phyloP scores from a whole-genome alignment of 495 filamentous ascomycete genomes.

The Tuber magnatum region DNA sequence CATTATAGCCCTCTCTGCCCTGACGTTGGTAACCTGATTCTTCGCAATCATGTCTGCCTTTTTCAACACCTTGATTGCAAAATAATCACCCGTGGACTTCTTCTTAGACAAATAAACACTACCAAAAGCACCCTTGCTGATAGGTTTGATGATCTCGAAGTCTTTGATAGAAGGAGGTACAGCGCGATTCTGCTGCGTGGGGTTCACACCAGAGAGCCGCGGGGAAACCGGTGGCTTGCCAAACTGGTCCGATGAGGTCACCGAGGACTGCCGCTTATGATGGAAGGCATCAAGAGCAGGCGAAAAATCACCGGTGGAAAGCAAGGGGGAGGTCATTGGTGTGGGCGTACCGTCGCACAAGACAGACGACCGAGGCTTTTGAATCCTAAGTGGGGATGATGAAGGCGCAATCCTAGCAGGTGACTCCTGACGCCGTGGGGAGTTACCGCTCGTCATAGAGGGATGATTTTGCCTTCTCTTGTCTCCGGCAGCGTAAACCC shows the following conservation, averaged over 20 bases:
- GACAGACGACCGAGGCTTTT: slow-evolving; percentile 65
- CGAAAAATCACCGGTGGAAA: slow-evolving; percentile 73
- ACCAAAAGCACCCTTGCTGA: slow-evolving; percentile 97
- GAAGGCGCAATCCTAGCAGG: slow-evolving; percentile 64
- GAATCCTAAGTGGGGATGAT: slow-evolving; percentile 77
- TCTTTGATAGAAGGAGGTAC: slow-evolving; percentile 94
- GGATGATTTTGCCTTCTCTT: slow-evolving; percentile 66
- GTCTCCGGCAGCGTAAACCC: slow-evolving; percentile 52
- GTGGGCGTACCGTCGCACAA: slow-evolving; percentile 72
- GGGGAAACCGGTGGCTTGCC: slow-evolving; percentile 75
- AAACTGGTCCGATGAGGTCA: slow-evolving; percentile 61
- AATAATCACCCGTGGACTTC: slow-evolving; percentile 96
- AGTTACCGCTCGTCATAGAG: slow-evolving; percentile 44
- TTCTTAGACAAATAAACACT: slow-evolving; percentile 98
- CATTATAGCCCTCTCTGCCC: slow-evolving; percentile 99
- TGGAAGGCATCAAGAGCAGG: slow-evolving; percentile 55
- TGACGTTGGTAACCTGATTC: slow-evolving; percentile 98
- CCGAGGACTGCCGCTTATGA: slow-evolving; percentile 88
- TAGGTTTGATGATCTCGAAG: slow-evolving; percentile 98
- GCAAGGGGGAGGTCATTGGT: slow-evolving; percentile 79
- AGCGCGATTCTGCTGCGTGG: slow-evolving; percentile 64
- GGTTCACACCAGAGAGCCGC: slow-evolving; percentile 62
- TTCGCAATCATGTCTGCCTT: slow-evolving; percentile 99
- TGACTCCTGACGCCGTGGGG: slow-evolving; percentile 76
- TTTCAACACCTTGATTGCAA: slow-evolving; percentile 94